Base-by-base conservation (phyloP, 2,329 filamentous ascomycete genomes). In the Colletotrichum navitas region DNA sequence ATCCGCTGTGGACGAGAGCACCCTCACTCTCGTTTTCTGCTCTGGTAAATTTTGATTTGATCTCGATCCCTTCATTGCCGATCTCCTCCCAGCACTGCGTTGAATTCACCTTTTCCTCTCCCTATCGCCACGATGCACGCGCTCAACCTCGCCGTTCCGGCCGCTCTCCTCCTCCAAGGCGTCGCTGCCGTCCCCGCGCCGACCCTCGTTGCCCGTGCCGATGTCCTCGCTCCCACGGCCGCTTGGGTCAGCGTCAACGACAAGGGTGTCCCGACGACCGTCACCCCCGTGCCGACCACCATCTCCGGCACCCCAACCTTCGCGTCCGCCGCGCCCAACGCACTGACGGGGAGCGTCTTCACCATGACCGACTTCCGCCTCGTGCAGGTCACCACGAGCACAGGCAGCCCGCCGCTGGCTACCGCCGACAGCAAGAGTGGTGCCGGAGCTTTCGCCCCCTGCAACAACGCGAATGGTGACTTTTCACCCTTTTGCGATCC, bases 401-500 rank as follows among this genome's bases (percentile, higher is more conserved):
- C 81, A 24, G 82, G 83, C 56, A 78, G 79, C n/a, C 81, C 82
- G 52, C 83, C 86, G 16, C 80, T 82, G 65, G 84, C 85, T 32
- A 85, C 83, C 11, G 82, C 84, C 39, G 81, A 81, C 34, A 77
- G 77, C 75, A 80, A 79, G 68, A 78, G 81, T 61, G 83, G 82
- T 62, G 78, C 81, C 62, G 87, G 87, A 58, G 82, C 83, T n/a
- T 89, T 89, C 74, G 77, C 83, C 18, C 77, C 83, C 32, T 89
- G 87, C 78, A 76, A 80, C 77, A 88, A 88, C 76, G 77, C 76
- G 54, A 81, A 87, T 59, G 85, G 84, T 41, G 76, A 78, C 21
- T 76, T 81, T 68, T 85, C 83, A 67, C 88, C 88, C 0, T 88
- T 89, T 74, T 90, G 88, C 77, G 78, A 81, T 18, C 88, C 88